phyloP scores from a whole-genome alignment of 768 basidiomycete genomes.

The Postia placenta region DNA sequence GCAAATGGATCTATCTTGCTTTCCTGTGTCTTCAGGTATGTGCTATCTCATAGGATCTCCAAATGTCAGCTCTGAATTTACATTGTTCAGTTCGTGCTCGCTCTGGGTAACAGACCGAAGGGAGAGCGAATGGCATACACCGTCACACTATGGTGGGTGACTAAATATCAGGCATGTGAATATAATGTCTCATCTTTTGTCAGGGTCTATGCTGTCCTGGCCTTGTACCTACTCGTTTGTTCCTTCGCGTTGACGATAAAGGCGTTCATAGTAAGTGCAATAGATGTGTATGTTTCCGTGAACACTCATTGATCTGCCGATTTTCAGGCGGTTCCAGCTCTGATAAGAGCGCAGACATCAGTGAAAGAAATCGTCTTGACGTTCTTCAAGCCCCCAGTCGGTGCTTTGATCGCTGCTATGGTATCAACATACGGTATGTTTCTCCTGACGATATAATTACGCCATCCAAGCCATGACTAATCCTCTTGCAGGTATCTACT shows the following conservation, averaged over 20 bases:
- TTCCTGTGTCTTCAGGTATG: conserved; percentile 74
- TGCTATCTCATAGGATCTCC: not conserved
- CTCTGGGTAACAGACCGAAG: conserved; percentile 80
- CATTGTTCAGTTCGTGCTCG: conserved; percentile 51
- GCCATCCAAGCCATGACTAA: too few species aligned
- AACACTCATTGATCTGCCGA: not conserved
- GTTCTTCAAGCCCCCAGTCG: conserved; percentile 73
- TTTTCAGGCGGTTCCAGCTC: conserved; percentile 46
- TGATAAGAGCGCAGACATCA: conserved; percentile 41
- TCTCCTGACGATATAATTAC: not conserved
- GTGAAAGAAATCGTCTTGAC: conserved; percentile 42
- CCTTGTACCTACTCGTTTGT: conserved; percentile 81
- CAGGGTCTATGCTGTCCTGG: conserved; percentile 80
- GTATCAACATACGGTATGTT: conserved; percentile 71
- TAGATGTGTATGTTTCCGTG: not conserved
- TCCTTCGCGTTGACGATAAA: conserved; percentile 79
- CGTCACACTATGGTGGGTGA: conserved; percentile 58
- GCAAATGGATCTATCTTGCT: conserved; percentile 85
- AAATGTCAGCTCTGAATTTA: not conserved
- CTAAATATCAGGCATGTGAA: not conserved
- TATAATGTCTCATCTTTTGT: conserved; percentile 4
- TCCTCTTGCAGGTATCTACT: conserved; percentile 62
- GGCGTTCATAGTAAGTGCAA: conserved; percentile 60
- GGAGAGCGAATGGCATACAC: conserved; percentile 75
- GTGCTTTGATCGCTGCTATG: conserved; percentile 80